Conservation (phyloP, 768 basidiomycete genomes). For the Termitomyces sp. region DNA sequence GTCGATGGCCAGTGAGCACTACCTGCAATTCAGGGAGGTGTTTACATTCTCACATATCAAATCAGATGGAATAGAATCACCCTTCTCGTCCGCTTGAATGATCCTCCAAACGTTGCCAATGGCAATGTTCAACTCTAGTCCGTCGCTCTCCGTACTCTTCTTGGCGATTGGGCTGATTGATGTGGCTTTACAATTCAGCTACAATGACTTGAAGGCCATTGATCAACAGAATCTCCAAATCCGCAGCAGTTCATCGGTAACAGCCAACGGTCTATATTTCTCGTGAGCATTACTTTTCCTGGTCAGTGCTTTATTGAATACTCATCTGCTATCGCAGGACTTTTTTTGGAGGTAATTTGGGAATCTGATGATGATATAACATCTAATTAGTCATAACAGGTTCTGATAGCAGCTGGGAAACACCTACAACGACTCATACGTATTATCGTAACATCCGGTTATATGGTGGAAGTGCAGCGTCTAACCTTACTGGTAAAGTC, state of each 20-base stretch:
- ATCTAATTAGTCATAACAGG: constrained; percentile 30
- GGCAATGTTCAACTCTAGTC: constrained; percentile 71
- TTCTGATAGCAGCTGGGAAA: constrained; percentile 68
- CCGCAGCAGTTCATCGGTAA: constrained; percentile 49
- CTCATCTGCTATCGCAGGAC: constrained; percentile 40
- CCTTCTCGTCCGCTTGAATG: constrained; percentile 77
- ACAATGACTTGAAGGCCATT: constrained; percentile 65
- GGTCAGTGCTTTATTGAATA: constrained; percentile 3
- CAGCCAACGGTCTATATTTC: constrained; percentile 72
- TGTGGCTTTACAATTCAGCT: constrained; percentile 35
- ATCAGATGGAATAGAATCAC: constrained; percentile 67
- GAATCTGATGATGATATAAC: not conserved
- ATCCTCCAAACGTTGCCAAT: constrained; percentile 64
- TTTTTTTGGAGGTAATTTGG: constrained; percentile 69
- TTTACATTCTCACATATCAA: constrained; percentile 4
- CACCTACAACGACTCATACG: constrained; percentile 61
- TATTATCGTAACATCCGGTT: constrained; percentile 76
- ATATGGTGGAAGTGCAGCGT: constrained; percentile 53
- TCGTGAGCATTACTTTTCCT: constrained; percentile 41
- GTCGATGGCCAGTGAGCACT: constrained; percentile 54
- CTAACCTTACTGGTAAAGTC: constrained; percentile 38
- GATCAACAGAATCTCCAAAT: constrained; percentile 62
- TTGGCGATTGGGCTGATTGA: not conserved
- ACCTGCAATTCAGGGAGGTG: constrained; percentile 2
- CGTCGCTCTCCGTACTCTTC: constrained; percentile 24